phyloP scores from a whole-genome alignment of 163 green algal genomes.

The Scenedesmus sp. region DNA sequence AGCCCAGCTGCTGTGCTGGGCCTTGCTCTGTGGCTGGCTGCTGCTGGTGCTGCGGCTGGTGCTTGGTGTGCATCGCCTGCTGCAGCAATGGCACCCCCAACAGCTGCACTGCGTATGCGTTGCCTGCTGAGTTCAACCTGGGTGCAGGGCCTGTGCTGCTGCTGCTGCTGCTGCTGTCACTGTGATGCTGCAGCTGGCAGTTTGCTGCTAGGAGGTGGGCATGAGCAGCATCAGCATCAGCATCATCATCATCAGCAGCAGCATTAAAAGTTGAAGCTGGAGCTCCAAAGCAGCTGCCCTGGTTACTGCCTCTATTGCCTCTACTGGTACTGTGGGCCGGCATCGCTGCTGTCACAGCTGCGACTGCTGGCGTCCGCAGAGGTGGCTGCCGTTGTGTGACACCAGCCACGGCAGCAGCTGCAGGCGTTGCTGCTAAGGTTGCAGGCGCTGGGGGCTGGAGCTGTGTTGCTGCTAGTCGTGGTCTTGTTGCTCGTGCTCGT shows the following conservation, averaged over 20 bases:
- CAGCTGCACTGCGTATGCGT: no score
- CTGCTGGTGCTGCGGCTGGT: not conserved
- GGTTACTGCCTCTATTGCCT: not conserved
- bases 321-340: not conserved
- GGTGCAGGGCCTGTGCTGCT: not conserved
- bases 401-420: not conserved
- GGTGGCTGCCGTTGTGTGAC: not conserved
- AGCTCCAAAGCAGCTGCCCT: not conserved
- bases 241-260: not conserved
- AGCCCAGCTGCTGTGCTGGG: not conserved
- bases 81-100: no score
- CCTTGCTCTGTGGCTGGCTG: not conserved
- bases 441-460: not conserved
- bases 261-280: not conserved
- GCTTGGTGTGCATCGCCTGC: no score
- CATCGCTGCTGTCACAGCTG: not conserved
- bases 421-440: not conserved
- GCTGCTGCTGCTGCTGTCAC: not conserved
- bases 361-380: not conserved
- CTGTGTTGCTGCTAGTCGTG: not conserved
- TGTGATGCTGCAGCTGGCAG: not conserved
- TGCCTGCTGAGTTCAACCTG: no score
- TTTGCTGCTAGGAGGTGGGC: not conserved
- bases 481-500: not conserved
- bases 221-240: not conserved